These are phyloP conservation scores for Xerocomus amazonicus DNA, from an alignment of 1,284 basidiomycete species.

Conservation along the genomic window DNA sequence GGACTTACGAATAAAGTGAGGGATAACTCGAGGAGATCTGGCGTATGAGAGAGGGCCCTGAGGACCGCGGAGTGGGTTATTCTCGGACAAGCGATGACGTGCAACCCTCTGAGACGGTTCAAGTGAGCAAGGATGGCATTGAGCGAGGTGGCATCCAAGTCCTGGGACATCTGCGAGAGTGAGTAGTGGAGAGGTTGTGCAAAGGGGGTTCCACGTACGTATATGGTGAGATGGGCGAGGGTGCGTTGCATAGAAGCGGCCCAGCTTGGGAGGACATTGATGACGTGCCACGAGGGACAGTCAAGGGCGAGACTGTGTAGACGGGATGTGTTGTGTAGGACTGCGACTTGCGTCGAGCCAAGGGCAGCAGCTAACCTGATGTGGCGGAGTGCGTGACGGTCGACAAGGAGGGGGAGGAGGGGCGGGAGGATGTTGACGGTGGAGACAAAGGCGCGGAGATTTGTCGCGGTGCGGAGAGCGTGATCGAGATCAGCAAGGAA, in stretches of 20 bases:
- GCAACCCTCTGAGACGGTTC: conserved; percentile 50
- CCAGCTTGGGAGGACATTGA: conserved; percentile 60
- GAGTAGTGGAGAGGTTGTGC: neutral
- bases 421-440: conserved; percentile 42
- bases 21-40: conserved; percentile 54
- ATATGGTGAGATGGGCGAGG: conserved; percentile 52
- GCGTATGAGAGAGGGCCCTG: conserved; percentile 43
- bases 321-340: conserved; percentile 38
- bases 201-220: conserved; percentile 39
- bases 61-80: conserved; percentile 51
- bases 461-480: conserved; percentile 47
- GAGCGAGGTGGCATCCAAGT: conserved; percentile 51
- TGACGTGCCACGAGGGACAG: conserved; percentile 54
- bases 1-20: conserved; percentile 51
- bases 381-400: conserved; percentile 43
- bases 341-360: conserved; percentile 44
- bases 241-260: conserved; percentile 36
- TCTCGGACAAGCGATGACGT: conserved; percentile 56
- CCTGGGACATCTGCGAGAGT: conserved; percentile 46
- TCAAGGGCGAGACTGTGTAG: conserved; percentile 52
- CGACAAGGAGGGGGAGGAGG: conserved; percentile 45
- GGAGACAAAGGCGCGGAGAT: conserved; percentile 55
- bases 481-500: conserved; percentile 52
- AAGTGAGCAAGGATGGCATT: conserved; percentile 46
- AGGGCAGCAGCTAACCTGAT: conserved; percentile 49